A percentile compares a stretch with the other conserved stretches of the same genome.
Evolutionary conservation across 306 rosid species (phyloP).

Genomic region (Calophaca sinica): DNA sequence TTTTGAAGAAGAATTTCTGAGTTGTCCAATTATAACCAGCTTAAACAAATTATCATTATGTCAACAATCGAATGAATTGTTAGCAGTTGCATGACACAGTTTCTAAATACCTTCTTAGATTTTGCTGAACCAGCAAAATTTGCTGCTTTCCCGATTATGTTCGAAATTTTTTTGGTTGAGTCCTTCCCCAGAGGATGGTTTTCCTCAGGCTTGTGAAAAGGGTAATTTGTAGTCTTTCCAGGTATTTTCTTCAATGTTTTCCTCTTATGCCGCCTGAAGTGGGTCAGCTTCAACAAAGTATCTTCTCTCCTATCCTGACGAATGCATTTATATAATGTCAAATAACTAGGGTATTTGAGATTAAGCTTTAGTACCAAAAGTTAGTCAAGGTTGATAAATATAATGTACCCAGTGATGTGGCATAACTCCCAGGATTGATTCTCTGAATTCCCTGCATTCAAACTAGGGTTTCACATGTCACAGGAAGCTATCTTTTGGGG

Average conservation of each 20-base stretch:
- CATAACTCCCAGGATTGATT: constrained; percentile 95
- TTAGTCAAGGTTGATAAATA: constrained; percentile 36
- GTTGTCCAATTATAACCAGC: constrained; percentile 23
- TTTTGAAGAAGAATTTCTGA: constrained; percentile 12
- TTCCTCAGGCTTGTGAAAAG: constrained; percentile 94
- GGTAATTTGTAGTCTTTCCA: constrained; percentile 71
- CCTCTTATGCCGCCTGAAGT: constrained; percentile 92
- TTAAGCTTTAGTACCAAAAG: background rate
- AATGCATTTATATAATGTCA: constrained; percentile 42
- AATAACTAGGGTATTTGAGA: constrained; percentile 22
- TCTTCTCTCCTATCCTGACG: constrained; percentile 98
- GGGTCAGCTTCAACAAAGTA: constrained; percentile 77
- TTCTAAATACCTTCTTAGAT: constrained; percentile 72
- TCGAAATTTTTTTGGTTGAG: constrained; percentile 85
- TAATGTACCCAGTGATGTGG: constrained; percentile 94
- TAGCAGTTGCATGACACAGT: constrained; percentile 32
- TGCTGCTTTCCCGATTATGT: constrained; percentile 90
- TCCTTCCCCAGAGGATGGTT: constrained; percentile 97
- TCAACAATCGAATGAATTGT: constrained; percentile 31
- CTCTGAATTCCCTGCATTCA: constrained; percentile 98
- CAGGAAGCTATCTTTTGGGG: constrained; percentile 49
- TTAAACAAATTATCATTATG: constrained; percentile 34
- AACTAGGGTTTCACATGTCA: constrained; percentile 67
- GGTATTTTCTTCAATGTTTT: constrained; percentile 75
- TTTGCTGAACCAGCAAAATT: constrained; percentile 87